Base-by-base conservation (phyloP, 345 rosid genomes). In the Rhizophora apiculata region DNA sequence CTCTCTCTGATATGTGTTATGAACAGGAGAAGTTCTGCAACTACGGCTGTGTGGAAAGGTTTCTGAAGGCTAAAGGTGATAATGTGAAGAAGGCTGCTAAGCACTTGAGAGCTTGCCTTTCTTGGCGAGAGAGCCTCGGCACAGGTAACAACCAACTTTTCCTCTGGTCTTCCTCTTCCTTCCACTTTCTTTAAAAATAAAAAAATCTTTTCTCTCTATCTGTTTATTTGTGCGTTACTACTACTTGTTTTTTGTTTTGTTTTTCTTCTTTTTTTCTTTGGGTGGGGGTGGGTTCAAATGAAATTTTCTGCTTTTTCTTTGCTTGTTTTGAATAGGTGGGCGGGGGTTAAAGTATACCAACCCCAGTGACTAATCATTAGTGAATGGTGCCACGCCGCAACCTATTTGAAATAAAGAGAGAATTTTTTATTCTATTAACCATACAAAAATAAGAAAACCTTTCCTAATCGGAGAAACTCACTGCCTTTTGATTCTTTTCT, bases 1-100 rank as follows among this genome's bases (percentile, higher is more conserved):
- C 37, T 31, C 3, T 6, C 3, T 59, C 6, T 61, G 60, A 57
- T 32, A 11, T 34, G 32, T 48, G 21, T 54, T 31, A 49, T 58
- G 20, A 39, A 81, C 92, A 95, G 98, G 96, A 90, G 85, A 90
- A 87, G 82, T 95, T 88, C 82, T 95, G 97, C 79, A 84, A 79
- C 85, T 84, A 64, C 8, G 89, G 78, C 37, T 90, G 99, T 43
- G 86, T 88, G 2, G 92, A 86, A 75, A 76, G 96, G 71, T 95
- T 92, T 75, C 69, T 95, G 69, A 86, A 74, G 65, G 85, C 87
- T 5, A 95, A 87, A 84, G 90, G 96, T 51, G 96, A 85, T 18
- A 87, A 76, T 52, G 92, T 88, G 59, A 95, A 88, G 85, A 95
- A 88, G 82, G 86, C 98, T 59, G 84, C 91, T 5, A 95, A 89